A percentile compares a stretch with the other conserved stretches of the same genome.
These are phyloP conservation scores for Trichosporon ovoides DNA, from an alignment of 1,284 basidiomycete genomes.

Conservation along the genomic window DNA sequence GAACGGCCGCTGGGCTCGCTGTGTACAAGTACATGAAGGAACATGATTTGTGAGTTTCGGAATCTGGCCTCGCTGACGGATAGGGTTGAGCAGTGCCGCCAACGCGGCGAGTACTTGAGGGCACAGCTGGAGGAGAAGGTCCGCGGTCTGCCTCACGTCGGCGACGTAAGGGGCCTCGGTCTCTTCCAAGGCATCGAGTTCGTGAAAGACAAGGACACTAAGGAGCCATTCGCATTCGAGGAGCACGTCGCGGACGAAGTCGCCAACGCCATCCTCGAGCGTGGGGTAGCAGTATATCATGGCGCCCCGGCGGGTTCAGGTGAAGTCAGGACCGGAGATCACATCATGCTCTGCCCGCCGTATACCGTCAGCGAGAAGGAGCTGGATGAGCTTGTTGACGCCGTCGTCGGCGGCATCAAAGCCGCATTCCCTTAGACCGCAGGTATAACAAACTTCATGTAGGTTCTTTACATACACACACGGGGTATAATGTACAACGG, in stretches of 20 bases:
- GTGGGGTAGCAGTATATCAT: slow-evolving; percentile 30
- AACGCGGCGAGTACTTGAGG: slow-evolving; percentile 61
- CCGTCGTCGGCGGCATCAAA: slow-evolving; percentile 22
- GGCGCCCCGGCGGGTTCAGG: slow-evolving; percentile 9
- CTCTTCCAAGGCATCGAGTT: slow-evolving; percentile 79
- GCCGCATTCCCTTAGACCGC: slow-evolving; percentile 8
- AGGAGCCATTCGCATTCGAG: slow-evolving; percentile 24
- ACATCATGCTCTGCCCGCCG: slow-evolving; percentile 39
- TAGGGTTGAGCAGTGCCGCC: slow-evolving; percentile 58
- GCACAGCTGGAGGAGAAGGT: slow-evolving; percentile 60
- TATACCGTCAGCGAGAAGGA: slow-evolving; percentile 33
- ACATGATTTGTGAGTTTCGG: slow-evolving; percentile 19
- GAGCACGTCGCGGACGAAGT: slow-evolving; percentile 25
- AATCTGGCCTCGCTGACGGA: not conserved
- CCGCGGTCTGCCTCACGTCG: slow-evolving; percentile 23
- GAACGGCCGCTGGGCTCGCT: slow-evolving; percentile 70
- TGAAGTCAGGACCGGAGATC: slow-evolving; percentile 24
- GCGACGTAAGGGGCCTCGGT: slow-evolving; percentile 55
- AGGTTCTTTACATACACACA: slow-evolving; percentile 2
- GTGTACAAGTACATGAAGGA: slow-evolving; percentile 49
- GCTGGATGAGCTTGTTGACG: slow-evolving; percentile 17
- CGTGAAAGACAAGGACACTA: slow-evolving; percentile 30
- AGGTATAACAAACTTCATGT: too few relatives aligned
- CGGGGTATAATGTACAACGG: not conserved
- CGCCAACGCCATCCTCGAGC: slow-evolving; percentile 24